Evolutionary conservation across 768 basidiomycete genomes (phyloP), one percentile per base, ranked within the genome.

Genomic region (Strobilomyces echinocephalus): DNA sequence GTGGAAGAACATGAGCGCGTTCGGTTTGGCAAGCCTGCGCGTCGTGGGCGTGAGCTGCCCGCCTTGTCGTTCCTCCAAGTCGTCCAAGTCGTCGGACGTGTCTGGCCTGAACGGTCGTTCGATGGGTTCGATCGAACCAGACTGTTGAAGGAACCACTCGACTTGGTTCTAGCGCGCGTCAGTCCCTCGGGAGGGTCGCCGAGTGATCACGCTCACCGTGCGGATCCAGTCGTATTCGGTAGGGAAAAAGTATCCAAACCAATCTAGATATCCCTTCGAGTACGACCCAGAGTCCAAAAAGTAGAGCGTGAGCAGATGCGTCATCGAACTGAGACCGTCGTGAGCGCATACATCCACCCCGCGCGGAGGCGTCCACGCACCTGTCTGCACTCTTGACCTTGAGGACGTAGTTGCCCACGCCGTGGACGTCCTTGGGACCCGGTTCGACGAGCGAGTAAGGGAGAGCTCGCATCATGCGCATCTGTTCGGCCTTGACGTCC

Each of bases 1-100:
- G 60, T 98, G 95, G 84, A 97, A 97, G 73, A 95, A 97, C 88
- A 92, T 90, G 60, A 98, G 69, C 0, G 92, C 95, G 63, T 97
- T 97, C 1, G 95, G 95, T 69, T 97, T 98, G 5, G 89, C 91
- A 3, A 94, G 75, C 51, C 75, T 76, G 61, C 73, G 70, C 21
- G 70, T 69, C 46, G 75, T 65, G 0, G 88, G 84, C 0, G 79
- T 74, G 45, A 85, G 63, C 68, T 87, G 87, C 35, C 77, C 45
- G 82, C 66, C 46, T 9, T 30, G 30, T 9, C 30, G 30, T 30
- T 30, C 30, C 30, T 8, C 4, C 30, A 30, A 30, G 30, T 30
- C 30, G 1, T 30, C 30, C 30, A 9, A 30, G 30, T 76, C 69
- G 6, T 81, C 86, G 80, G 73, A 78, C 6, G 80, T 81, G 65